These are phyloP conservation scores for Trichoderma sp. DNA, from an alignment of 2,329 filamentous ascomycete genomes.

Conservation along the genomic window DNA sequence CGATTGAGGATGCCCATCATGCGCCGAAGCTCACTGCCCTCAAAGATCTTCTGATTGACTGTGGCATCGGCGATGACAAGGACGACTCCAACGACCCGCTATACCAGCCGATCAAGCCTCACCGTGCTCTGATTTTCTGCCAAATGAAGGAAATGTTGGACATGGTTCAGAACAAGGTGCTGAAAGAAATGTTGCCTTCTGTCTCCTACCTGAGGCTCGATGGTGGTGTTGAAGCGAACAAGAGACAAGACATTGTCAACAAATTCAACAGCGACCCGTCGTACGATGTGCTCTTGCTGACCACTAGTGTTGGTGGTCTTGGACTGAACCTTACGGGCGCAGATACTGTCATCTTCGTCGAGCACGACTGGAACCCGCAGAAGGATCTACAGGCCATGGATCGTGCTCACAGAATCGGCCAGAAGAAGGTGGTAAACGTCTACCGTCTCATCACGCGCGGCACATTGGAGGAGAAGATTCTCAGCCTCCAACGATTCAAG, in stretches of 20 bases:
- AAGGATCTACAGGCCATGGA: conserved; percentile 99
- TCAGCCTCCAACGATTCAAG: conserved; percentile 98
- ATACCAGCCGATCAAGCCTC: conserved; percentile 85
- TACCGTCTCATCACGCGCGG: conserved; percentile 95
- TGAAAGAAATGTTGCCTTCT: conserved; percentile 85
- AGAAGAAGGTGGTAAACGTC: conserved; percentile 99
- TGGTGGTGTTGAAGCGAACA: conserved; percentile 85
- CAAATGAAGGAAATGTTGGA: conserved; percentile 99
- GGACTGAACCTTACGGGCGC: conserved; percentile 94
- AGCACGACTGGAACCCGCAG: conserved; percentile 99
- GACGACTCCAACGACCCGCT: conserved; percentile 57
- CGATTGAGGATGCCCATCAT: conserved; percentile 79
- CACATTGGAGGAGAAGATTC: conserved; percentile 96
- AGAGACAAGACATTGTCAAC: conserved; percentile 96
- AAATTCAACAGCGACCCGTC: conserved; percentile 97
- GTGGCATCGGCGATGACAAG: conserved; percentile 82
- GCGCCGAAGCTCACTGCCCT: conserved; percentile 91
- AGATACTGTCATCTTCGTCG: conserved; percentile 98
- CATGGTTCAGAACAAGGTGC: conserved; percentile 92
- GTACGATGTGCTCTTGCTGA: conserved; percentile 90
- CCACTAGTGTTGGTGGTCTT: conserved; percentile 90
- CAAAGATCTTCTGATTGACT: conserved; percentile 93
- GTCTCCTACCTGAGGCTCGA: conserved; percentile 95
- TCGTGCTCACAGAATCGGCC: conserved; percentile 93
- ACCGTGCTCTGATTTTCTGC: conserved; percentile 94